Evolutionary conservation across 2,329 filamentous ascomycete genomes (phyloP).

Genomic region (Biscogniauxia marginata): DNA sequence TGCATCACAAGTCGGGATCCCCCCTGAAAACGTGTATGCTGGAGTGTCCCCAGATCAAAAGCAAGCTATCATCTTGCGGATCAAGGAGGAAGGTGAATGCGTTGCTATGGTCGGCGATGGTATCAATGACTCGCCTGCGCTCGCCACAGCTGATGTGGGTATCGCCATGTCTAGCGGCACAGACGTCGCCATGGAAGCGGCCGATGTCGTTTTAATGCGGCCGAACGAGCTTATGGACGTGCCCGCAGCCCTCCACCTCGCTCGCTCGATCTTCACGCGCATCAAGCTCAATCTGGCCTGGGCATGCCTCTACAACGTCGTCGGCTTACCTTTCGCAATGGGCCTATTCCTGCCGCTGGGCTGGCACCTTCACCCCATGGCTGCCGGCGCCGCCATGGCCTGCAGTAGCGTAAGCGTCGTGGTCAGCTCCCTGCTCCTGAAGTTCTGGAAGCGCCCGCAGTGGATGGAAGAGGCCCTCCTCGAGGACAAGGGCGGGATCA

Average conservation of each 20-base stretch:
- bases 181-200: constrained; percentile 96
- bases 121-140: constrained; percentile 95
- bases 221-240: constrained; percentile 89
- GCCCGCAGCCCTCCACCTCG: constrained; percentile 80
- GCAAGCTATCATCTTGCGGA: constrained; percentile 74
- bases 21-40: constrained; percentile 72
- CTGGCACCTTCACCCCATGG: constrained; percentile 86
- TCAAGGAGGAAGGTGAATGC: constrained; percentile 72
- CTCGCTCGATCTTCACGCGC: constrained; percentile 79
- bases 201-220: constrained; percentile 93
- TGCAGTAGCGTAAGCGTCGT: constrained; percentile 89
- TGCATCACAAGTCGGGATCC: constrained; percentile 78
- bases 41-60: constrained; percentile 92
- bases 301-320: constrained; percentile 88
- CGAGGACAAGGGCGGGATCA: constrained; percentile 53
- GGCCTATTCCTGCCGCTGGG: constrained; percentile 90
- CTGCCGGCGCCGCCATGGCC: constrained; percentile 92
- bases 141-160: constrained; percentile 88
- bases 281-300: constrained; percentile 93
- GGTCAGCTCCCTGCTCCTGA: constrained; percentile 76
- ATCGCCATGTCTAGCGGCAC: constrained; percentile 92
- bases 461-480: constrained; percentile 80
- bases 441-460: constrained; percentile 77
- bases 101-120: constrained; percentile 98
- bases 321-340: constrained; percentile 96